phyloP scores from a whole-genome alignment of 2,329 filamentous ascomycete genomes.

The Zymoseptoria passerinii region DNA sequence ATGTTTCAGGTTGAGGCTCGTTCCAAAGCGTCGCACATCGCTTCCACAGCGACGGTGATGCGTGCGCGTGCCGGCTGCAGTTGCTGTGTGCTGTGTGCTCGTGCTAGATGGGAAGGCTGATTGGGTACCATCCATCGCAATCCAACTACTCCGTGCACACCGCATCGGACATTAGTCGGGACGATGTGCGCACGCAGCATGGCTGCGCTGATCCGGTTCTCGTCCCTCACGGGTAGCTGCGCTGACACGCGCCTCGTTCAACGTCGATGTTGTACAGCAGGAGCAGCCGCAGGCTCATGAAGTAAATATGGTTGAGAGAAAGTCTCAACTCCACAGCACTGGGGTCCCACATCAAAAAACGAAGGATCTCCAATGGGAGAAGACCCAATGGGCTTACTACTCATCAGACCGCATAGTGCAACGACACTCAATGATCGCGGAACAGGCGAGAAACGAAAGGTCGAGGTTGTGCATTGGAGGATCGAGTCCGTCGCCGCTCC shows the following conservation, averaged over 20 bases:
- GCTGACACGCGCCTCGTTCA: constrained; percentile 25
- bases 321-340: constrained; percentile 14
- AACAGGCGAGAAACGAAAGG: neutral
- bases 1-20: constrained; percentile 18
- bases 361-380: neutral
- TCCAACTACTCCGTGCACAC: constrained; percentile 10
- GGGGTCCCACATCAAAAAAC: neutral
- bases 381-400: neutral
- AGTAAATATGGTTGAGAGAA: neutral
- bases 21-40: constrained; percentile 18
- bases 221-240: constrained; percentile 14
- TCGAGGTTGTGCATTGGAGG: neutral
- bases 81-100: constrained; percentile 12
- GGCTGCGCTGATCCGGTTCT: constrained; percentile 12
- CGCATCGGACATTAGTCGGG: constrained; percentile 16
- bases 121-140: constrained; percentile 18
- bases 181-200: constrained; percentile 9
- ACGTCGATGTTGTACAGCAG: constrained; percentile 14
- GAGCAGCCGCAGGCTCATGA: constrained; percentile 5
- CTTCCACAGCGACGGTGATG: constrained; percentile 19
- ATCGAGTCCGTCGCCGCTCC: neutral
- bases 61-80: constrained; percentile 17
- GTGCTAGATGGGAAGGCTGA: constrained; percentile 3
- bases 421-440: no score
- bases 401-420: neutral